Base-by-base conservation (phyloP, 2,329 filamentous ascomycete genomes). In the Penicillium sp. region DNA sequence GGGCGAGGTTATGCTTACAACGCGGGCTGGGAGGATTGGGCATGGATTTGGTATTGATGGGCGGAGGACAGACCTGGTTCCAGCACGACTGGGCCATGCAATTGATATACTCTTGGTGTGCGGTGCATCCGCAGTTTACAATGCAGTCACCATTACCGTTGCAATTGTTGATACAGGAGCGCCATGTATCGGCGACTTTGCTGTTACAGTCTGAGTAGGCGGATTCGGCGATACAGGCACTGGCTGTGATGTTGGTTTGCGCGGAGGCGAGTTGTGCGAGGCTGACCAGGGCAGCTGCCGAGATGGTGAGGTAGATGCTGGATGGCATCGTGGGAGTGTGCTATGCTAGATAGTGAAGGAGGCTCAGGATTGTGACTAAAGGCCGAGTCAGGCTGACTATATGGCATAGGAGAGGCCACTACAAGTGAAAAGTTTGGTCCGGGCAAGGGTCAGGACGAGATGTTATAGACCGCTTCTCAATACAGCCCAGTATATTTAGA, bases 31-130 rank as follows among this genome's bases (percentile, higher is more conserved):
- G 7, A 6, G 31, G 7, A 1, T 31, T 31, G 31, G 6, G 7
- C 9, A 11, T 13, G 10, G 14, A 9, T n/a, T 27, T 5, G 18
- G 11, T 22, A 3, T 27, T 4, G 14, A 52, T 24, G 10, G 11
- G 19, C 14, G 36, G 31, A 36, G 39, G 50, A 47, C 47, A n/a
- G 64, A 73, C 70, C 57, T 72, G 68, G 58, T 78, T 78, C 75
- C 75, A 78, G 65, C 75, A 78, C 22, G 66, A 64, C 27, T 72
- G 62, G 2, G 74, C 70, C 67, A 76, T 76, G 67, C 75, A 76
- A 55, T 77, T 75, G 58, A 73, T 66, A 62, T 70, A 70, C 43
- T 66, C 46, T 43, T 67, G 66, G 51, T 69, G 65, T 2, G 63
- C 61, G 22, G 60, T 60, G 49, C 67, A 69, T 14, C 66, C 66